Percentiles rank a stretch among this genome's conserved stretches.
Evolutionary conservation across 2,329 filamentous ascomycete genomes (phyloP).

Genomic region (Daldinia sp.): DNA sequence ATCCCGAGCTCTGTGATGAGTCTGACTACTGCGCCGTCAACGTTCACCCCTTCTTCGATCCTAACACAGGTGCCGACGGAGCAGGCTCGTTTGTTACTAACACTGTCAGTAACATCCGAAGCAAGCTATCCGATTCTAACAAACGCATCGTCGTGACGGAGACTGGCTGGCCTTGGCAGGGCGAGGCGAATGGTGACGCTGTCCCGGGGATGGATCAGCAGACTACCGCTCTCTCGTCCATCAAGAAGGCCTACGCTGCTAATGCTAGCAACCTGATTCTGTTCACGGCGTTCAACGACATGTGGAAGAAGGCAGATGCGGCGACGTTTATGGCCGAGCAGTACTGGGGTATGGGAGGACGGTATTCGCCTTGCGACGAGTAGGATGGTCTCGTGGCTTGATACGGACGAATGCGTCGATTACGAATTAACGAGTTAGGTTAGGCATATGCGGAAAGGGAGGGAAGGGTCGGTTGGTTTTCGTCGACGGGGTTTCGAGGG

Average conservation of each 20-base stretch:
- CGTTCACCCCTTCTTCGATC: conserved; percentile 84
- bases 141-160: conserved; percentile 80
- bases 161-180: conserved; percentile 82
- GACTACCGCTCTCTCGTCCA: conserved; percentile 67
- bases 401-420: background rate
- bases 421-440: conserved; percentile 22
- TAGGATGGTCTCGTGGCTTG: conserved; percentile 17
- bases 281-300: conserved; percentile 81
- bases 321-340: conserved; percentile 75
- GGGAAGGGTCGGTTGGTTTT: conserved; percentile 28
- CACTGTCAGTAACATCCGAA: conserved; percentile 58
- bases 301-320: conserved; percentile 74
- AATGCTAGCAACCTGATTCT: conserved; percentile 67
- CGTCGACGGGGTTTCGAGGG: conserved; percentile 21
- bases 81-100: conserved; percentile 73
- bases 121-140: conserved; percentile 51
- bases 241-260: conserved; percentile 66
- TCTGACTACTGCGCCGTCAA: conserved; percentile 86
- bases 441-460: conserved; percentile 19
- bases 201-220: conserved; percentile 75
- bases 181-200: conserved; percentile 70
- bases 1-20: conserved; percentile 74
- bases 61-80: conserved; percentile 62
- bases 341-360: conserved; percentile 72
- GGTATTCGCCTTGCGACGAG: conserved; percentile 44